Percentiles rank a stretch among this genome's conserved stretches.
These are phyloP conservation scores for Chlorophyllum brunneum DNA, from an alignment of 768 basidiomycete species.

Conservation along the genomic window DNA sequence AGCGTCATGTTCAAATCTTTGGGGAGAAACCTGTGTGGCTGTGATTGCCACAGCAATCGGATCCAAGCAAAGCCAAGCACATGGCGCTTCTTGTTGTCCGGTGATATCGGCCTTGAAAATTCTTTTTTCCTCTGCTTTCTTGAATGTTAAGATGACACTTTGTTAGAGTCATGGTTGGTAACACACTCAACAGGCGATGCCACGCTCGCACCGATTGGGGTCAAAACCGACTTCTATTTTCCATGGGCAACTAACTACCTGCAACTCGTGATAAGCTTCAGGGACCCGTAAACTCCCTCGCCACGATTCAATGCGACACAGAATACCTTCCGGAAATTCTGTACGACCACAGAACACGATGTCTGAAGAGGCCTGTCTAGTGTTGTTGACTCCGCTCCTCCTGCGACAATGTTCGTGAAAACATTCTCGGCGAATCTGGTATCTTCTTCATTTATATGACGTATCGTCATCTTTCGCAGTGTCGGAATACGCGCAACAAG, in stretches of 20 bases:
- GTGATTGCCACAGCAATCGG: too few species aligned
- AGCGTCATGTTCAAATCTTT: neutral
- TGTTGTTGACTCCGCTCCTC: neutral
- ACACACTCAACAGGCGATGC: too few species aligned
- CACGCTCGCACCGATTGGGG: too few species aligned
- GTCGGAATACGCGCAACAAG: constrained; percentile 1
- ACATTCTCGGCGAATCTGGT: neutral
- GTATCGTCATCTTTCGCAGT: neutral
- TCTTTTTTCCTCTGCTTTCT: too few species aligned
- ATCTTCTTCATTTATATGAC: constrained; percentile 5
- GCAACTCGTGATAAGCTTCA: neutral
- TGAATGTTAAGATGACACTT: too few species aligned
- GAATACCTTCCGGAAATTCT: neutral
- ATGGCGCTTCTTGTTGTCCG: too few species aligned
- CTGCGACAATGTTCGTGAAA: neutral
- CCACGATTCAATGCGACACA: neutral
- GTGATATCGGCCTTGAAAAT: too few species aligned
- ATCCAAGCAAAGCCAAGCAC: too few species aligned
- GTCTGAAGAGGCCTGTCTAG: neutral
- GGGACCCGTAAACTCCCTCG: neutral
- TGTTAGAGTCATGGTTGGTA: too few species aligned
- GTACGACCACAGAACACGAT: neutral
- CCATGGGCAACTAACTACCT: too few species aligned
- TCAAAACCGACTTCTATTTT: too few species aligned
- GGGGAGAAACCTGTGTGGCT: neutral